Conservation (phyloP, 2,329 filamentous ascomycete genomes). For the Epichloe scottii region DNA sequence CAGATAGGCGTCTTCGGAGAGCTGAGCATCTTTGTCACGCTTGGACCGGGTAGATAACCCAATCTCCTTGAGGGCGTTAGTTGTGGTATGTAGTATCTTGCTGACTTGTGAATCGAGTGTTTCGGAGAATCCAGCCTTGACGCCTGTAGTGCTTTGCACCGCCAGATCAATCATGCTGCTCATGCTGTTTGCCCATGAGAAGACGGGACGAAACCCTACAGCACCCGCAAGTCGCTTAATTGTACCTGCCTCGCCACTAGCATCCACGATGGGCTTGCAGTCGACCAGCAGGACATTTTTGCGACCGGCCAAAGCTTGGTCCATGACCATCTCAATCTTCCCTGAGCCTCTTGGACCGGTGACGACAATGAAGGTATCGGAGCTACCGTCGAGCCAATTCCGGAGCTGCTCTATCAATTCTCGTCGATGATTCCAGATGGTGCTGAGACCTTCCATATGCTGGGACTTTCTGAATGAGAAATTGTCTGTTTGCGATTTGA, state of each 20-base stretch:
- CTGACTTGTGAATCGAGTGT: constrained; percentile 78
- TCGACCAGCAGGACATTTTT: constrained; percentile 76
- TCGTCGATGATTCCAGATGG: constrained; percentile 80
- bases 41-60: constrained; percentile 58
- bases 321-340: constrained; percentile 76
- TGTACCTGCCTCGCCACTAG: constrained; percentile 73
- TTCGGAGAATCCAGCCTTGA: constrained; percentile 89
- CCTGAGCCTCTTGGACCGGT: constrained; percentile 87
- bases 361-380: constrained; percentile 85
- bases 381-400: constrained; percentile 76
- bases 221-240: constrained; percentile 70
- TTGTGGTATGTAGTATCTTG: constrained; percentile 81
- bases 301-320: constrained; percentile 66
- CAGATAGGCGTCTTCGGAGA: constrained; percentile 76
- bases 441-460: constrained; percentile 58
- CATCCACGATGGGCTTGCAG: constrained; percentile 87
- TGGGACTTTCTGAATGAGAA: constrained; percentile 49
- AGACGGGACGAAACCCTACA: constrained; percentile 85
- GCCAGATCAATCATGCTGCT: constrained; percentile 87
- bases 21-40: constrained; percentile 56
- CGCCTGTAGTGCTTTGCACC: constrained; percentile 83
- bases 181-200: constrained; percentile 92
- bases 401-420: constrained; percentile 70
- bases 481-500: constrained; percentile 50
- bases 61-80: constrained; percentile 65